A percentile compares a stretch with the other conserved stretches of the same genome.
phyloP scores from a whole-genome alignment of 2,329 filamentous ascomycete genomes.

The Simplicillium sp. region DNA sequence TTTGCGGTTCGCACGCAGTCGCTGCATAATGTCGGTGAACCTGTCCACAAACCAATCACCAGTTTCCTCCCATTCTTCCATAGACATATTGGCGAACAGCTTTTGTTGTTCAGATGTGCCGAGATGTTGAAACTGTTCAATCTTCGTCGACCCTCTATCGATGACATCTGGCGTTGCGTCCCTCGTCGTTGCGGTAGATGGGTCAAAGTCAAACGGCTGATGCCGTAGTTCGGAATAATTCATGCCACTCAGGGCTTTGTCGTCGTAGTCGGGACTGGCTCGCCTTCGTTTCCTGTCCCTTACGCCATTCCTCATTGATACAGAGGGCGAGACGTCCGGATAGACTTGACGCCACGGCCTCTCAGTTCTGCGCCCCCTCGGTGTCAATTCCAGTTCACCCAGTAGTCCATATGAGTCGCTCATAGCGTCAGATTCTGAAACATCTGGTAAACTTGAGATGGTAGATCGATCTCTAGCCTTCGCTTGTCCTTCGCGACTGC shows the following conservation, averaged over 20 bases:
- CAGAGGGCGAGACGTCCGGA: too few relatives aligned
- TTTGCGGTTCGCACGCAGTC: conserved; percentile 36
- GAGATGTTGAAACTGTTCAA: conserved; percentile 39
- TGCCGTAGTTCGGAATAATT: conserved; percentile 37
- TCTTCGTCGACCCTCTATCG: conserved; percentile 16
- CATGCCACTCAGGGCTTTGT: conserved; percentile 45
- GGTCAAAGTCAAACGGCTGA: conserved; percentile 49
- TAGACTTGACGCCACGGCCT: conserved; percentile 9
- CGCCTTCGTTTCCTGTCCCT: conserved; percentile 30
- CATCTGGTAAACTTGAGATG: too few relatives aligned
- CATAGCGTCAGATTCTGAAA: not conserved
- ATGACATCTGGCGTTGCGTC: conserved; percentile 16
- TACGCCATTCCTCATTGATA: too few relatives aligned
- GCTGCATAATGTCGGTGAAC: conserved; percentile 39
- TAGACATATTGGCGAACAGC: conserved; percentile 43
- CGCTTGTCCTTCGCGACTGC: too few relatives aligned
- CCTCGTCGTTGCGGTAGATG: conserved; percentile 32
- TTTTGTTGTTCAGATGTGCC: conserved; percentile 34
- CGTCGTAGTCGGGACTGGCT: conserved; percentile 44
- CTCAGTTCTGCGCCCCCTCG: conserved; percentile 4
- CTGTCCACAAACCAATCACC: conserved; percentile 51
- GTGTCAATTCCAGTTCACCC: not conserved
- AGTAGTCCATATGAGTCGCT: conserved; percentile 7
- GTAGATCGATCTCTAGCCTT: too few relatives aligned
- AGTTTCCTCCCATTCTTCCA: conserved; percentile 48